These are phyloP conservation scores for Adiantum capillusveneris DNA, from an alignment of 75 land plant genomes.

Conservation along the genomic window DNA sequence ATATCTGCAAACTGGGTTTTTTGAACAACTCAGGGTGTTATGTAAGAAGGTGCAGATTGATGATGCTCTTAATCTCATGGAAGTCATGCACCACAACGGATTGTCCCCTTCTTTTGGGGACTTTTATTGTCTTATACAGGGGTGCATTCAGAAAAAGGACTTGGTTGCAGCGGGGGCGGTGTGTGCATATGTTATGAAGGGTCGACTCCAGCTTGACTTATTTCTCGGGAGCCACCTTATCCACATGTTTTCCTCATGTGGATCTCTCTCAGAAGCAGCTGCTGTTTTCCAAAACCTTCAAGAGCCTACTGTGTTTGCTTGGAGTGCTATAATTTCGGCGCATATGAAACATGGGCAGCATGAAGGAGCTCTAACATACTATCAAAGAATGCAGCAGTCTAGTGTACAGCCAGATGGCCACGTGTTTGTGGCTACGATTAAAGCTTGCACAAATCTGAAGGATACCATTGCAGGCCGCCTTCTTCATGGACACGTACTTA, in stretches of 20 bases:
- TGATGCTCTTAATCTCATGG: no score
- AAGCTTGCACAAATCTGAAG: conserved; percentile 4
- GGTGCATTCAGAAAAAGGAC: conserved; percentile 15
- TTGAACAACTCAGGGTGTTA: no score
- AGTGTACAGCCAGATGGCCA: background rate
- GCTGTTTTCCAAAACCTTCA: conserved; percentile 39
- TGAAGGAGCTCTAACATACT: background rate
- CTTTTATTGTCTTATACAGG: conserved; percentile 13
- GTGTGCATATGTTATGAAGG: conserved; percentile 33
- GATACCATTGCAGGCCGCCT: conserved; percentile 18
- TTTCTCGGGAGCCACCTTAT: conserved; percentile 38
- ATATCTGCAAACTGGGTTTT: no score
- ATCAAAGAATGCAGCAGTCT: background rate
- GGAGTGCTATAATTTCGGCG: conserved; percentile 20
- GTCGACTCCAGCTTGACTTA: conserved; percentile 18
- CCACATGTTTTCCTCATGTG: conserved; percentile 39
- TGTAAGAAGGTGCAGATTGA: no score
- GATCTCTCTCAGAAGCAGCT: conserved; percentile 13
- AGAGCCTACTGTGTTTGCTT: conserved; percentile 8
- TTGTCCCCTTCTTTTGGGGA: no score
- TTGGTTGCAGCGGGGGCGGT: conserved; percentile 27
- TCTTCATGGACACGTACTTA: conserved; percentile 28
- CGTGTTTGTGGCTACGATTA: conserved; percentile 12
- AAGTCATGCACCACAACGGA: no score
- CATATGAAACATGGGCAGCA: background rate